Base-by-base conservation (phyloP, 1,139 yeast genomes). In the Wickerhamomyces sp. region DNA sequence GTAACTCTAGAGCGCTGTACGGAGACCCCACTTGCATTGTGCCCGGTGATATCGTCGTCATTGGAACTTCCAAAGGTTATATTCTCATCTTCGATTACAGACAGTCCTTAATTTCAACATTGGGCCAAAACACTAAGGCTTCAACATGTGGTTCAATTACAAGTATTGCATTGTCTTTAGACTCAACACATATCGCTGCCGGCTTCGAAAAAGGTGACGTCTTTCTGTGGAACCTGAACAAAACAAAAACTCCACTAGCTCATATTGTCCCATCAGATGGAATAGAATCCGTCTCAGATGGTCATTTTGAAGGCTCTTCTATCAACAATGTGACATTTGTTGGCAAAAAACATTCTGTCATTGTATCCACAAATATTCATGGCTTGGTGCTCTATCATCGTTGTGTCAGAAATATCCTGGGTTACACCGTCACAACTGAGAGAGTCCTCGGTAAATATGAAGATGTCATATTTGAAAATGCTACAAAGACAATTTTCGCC, bases 371-470 rank as follows among this genome's bases (percentile, higher is more conserved):
- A 0, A 92, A 85, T 54, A 62, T 64, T 5, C 61, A 71, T 12
- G 95, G 95, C 0, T 60, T 77, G 54, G 70, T 78, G 8, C 70
- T 80, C 46, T 68, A 66, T 43, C 92, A 85, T 56, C 72, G 76
- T 48, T 78, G 80, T 0, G 63, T 70, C 32, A 67, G 76, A 39
- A 68, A 74, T 27, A 60, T 85, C 14, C 55, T 81, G 40, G 76
- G 79, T 1, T 67, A 67, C 39, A 65, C 67, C 36, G 68, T 71
- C 30, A 62, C 65, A 3, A 66, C 82, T 0, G 68, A 66, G 39
- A 69, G 79, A 38, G 51, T 84, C 5, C 54, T 78, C 31, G 90
- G 90, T 0, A 63, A 64, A 22, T 47, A 52, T 33, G 53, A 45
- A 9, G 51, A 47, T 20, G 33, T 49, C 12, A 64, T 55, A 16